Percentiles rank a stretch among this genome's conserved stretches.
These are phyloP conservation scores for Cardiosporidium cionae DNA, from an alignment of 169 alveolate genomes.

Conservation along the genomic window DNA sequence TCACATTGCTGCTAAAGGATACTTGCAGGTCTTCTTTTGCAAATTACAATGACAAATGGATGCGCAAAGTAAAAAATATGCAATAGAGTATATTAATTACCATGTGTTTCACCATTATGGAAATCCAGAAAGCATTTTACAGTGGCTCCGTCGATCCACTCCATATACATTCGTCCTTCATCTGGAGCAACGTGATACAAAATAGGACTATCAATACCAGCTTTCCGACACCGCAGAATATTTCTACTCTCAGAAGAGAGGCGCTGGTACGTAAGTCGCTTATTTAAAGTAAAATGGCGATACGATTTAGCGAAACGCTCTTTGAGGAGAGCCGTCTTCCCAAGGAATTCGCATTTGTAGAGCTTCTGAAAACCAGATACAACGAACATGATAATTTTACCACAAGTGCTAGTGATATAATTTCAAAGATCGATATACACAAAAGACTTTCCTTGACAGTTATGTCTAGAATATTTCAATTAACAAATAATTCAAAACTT, in stretches of 20 bases:
- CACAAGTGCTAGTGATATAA: too few relatives aligned
- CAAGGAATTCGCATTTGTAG: not conserved
- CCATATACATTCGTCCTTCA: slow-evolving; percentile 63
- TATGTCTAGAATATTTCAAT: too few relatives aligned
- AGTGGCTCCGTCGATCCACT: slow-evolving; percentile 55
- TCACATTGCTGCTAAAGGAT: too few relatives aligned
- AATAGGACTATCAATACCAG: slow-evolving; percentile 73
- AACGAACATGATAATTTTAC: too few relatives aligned
- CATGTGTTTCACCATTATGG: too few relatives aligned
- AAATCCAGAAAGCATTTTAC: slow-evolving; percentile 52
- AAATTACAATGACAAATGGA: too few relatives aligned
- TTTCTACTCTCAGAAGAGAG: slow-evolving; percentile 61
- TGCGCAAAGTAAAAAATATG: too few relatives aligned
- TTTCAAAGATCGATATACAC: too few relatives aligned
- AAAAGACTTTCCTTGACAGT: too few relatives aligned
- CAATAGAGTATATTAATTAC: too few relatives aligned
- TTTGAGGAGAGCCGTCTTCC: slow-evolving; percentile 42
- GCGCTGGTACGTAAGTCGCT: slow-evolving; percentile 57
- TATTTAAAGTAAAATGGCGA: slow-evolving; percentile 58
- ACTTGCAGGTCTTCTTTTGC: too few relatives aligned
- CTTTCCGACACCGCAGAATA: slow-evolving; percentile 55
- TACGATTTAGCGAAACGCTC: slow-evolving; percentile 64
- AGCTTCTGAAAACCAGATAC: not conserved
- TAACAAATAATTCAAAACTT: too few relatives aligned
- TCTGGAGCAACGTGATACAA: slow-evolving; percentile 50